Percentiles rank a stretch among this genome's conserved stretches.
phyloP scores from a whole-genome alignment of 2,329 filamentous ascomycete species.

The Phyllosticta citribraziliensis region DNA sequence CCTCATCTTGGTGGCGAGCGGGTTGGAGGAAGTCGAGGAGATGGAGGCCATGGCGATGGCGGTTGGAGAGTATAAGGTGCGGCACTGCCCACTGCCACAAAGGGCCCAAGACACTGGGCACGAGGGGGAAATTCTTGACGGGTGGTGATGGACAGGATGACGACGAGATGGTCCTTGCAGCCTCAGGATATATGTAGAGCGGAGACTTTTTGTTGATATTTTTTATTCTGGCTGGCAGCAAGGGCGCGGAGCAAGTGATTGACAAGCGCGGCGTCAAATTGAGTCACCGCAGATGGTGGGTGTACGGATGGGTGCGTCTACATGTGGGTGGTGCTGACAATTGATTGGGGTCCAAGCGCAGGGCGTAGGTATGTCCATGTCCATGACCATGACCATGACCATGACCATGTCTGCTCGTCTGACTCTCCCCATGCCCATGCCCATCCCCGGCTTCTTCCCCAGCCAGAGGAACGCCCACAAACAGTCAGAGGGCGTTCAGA shows the following conservation, averaged over 20 bases:
- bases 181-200: not conserved
- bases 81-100: not conserved
- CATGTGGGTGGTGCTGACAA: not conserved
- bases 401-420: too few species aligned
- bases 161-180: not conserved
- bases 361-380: not conserved
- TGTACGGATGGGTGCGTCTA: not conserved
- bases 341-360: not conserved
- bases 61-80: not conserved
- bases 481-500: too few species aligned
- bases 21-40: not conserved
- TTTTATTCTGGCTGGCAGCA: not conserved
- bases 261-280: conserved; percentile 6
- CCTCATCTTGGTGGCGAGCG: conserved; percentile 20
- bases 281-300: conserved; percentile 4
- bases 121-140: not conserved
- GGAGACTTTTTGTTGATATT: not conserved
- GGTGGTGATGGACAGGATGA: not conserved
- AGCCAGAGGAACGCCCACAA: too few species aligned
- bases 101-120: not conserved
- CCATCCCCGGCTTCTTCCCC: too few species aligned
- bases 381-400: too few species aligned
- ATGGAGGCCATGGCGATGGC: not conserved
- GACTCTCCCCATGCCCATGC: too few species aligned
- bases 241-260: not conserved